These are phyloP conservation scores for Pseudodiploospora longispora DNA, from an alignment of 2,329 filamentous ascomycete species.

Conservation along the genomic window DNA sequence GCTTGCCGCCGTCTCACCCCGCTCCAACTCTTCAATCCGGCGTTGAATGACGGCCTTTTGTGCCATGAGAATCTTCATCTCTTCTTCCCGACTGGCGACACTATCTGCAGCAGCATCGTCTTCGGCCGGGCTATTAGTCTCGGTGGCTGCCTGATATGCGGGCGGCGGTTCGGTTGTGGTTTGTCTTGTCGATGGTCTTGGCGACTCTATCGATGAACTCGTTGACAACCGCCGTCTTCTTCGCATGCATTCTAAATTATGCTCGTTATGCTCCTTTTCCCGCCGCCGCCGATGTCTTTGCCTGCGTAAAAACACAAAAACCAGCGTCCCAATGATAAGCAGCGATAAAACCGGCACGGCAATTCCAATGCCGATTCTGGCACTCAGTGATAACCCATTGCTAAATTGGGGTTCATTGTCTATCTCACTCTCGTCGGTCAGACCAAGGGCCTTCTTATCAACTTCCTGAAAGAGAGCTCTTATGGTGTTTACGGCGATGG, in stretches of 20 bases:
- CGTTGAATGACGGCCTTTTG: constrained; percentile 28
- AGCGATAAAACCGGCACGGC: constrained; percentile 22
- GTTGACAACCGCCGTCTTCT: constrained; percentile 6
- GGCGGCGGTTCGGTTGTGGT: constrained; percentile 19
- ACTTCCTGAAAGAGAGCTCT: constrained; percentile 29
- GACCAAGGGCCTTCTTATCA: constrained; percentile 25
- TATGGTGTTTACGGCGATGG: constrained; percentile 29
- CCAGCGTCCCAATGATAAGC: constrained; percentile 17
- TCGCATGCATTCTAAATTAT: constrained; percentile 8
- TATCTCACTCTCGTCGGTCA: constrained; percentile 25
- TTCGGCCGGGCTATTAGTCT: constrained; percentile 15
- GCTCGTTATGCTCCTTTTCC: constrained; percentile 14
- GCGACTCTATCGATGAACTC: no score
- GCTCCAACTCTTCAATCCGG: constrained; percentile 26
- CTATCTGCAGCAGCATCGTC: constrained; percentile 13
- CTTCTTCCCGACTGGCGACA: constrained; percentile 16
- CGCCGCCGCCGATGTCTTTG: constrained; percentile 7
- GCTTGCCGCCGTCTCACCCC: neutral
- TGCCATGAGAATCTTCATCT: constrained; percentile 23
- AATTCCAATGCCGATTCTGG: constrained; percentile 28
- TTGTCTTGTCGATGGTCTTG: no score
- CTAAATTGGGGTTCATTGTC: constrained; percentile 10
- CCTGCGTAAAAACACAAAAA: constrained; percentile 19
- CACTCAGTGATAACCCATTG: constrained; percentile 19
- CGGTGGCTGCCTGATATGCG: constrained; percentile 21